phyloP scores from a whole-genome alignment of 768 basidiomycete species.

The Cystobasidium tubakii region DNA sequence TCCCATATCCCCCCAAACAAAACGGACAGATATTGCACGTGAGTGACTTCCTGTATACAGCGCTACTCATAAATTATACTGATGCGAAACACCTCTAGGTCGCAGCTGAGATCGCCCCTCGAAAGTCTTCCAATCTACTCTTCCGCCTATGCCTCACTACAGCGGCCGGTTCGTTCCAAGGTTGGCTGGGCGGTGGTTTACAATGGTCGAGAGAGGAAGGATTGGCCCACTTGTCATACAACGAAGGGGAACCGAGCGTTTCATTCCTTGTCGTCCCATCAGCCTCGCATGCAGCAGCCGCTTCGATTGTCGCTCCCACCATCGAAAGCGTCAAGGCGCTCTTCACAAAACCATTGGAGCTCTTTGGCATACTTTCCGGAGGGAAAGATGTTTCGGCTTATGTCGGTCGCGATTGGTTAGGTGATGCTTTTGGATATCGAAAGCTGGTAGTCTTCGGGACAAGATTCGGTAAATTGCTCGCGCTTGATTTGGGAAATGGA shows the following conservation, averaged over 20 bases:
- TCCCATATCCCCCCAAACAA: conserved; percentile 11
- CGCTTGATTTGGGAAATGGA: conserved; percentile 22
- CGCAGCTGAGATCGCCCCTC: conserved; percentile 27
- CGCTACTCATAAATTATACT: not conserved
- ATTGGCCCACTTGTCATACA: conserved; percentile 25
- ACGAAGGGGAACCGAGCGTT: not conserved
- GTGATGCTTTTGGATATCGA: conserved; percentile 34
- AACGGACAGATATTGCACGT: conserved; percentile 22
- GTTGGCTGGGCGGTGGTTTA: conserved; percentile 30
- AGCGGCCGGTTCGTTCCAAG: conserved; percentile 27
- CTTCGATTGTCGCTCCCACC: not conserved
- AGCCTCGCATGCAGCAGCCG: not conserved
- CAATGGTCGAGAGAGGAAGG: conserved; percentile 35
- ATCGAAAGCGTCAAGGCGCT: not conserved
- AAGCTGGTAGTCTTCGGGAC: conserved; percentile 32
- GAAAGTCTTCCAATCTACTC: conserved; percentile 18
- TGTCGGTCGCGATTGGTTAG: conserved; percentile 32
- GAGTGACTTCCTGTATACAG: not conserved
- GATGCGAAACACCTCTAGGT: not conserved
- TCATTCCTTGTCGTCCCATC: not conserved
- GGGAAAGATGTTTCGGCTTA: not conserved
- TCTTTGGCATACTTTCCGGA: not conserved
- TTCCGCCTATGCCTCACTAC: conserved; percentile 20
- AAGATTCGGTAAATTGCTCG: conserved; percentile 27
- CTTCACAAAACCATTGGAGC: not conserved